Percentiles rank a stretch among this genome's conserved stretches.
These are phyloP conservation scores for Aspergillus hortae DNA, from an alignment of 2,329 filamentous ascomycete genomes.

Conservation along the genomic window DNA sequence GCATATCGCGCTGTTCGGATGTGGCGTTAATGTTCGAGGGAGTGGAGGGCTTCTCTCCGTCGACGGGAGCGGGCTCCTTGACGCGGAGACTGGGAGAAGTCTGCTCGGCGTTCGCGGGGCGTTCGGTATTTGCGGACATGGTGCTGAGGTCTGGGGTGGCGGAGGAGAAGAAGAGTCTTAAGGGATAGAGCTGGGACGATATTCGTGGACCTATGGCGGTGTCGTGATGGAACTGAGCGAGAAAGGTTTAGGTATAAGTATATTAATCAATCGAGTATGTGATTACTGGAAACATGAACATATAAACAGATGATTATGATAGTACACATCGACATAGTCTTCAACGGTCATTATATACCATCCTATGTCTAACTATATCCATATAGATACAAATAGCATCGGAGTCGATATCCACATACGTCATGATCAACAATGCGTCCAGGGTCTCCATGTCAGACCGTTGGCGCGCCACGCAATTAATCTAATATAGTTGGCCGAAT, in stretches of 20 bases:
- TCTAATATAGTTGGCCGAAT: not conserved
- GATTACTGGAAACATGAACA: not conserved
- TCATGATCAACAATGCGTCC: not conserved
- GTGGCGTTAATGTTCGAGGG: not conserved
- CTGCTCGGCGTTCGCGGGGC: slow-evolving; percentile 11
- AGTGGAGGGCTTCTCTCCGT: not conserved
- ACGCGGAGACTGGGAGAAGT: slow-evolving; percentile 21
- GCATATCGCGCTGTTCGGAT: slow-evolving; percentile 21
- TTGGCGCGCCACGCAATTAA: not conserved
- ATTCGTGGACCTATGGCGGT: not conserved
- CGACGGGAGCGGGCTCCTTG: slow-evolving; percentile 9
- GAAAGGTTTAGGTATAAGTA: not conserved
- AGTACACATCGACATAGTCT: not conserved
- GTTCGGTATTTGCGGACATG: not conserved
- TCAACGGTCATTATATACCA: not conserved
- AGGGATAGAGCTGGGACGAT: slow-evolving; percentile 5
- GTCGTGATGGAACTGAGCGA: not conserved
- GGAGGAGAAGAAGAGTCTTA: not conserved
- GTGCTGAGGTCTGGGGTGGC: not conserved
- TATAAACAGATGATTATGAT: not conserved
- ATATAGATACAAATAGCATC: not conserved
- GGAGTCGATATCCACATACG: not conserved
- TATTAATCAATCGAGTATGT: not conserved
- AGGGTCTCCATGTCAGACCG: not conserved
- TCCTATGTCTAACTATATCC: not conserved